Evolutionary conservation across 75 land plant species (phyloP).

Genomic region (Sequoia sempervirens): DNA sequence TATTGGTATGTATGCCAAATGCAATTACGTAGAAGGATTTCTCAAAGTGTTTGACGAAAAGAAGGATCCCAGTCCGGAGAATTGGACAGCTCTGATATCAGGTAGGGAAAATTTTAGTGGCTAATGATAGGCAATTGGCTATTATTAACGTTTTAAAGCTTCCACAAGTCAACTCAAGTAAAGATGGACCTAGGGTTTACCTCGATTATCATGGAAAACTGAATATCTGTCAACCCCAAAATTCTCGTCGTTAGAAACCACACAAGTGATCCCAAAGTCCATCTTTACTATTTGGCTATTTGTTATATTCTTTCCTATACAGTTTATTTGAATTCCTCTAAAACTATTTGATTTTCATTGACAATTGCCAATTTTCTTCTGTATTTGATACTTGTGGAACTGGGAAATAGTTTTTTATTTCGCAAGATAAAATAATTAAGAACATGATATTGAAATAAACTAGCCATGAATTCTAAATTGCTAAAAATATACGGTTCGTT

Average conservation of each 20-base stretch:
- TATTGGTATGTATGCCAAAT: slow-evolving; percentile 23
- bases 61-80: slow-evolving; percentile 5
- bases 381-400: neutral
- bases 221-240: too few species aligned
- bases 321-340: neutral
- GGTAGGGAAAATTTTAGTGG: neutral
- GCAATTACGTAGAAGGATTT: slow-evolving; percentile 18
- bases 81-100: slow-evolving; percentile 26
- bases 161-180: too few species aligned
- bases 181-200: too few species aligned
- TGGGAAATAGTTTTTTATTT: neutral
- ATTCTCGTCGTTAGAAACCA: too few species aligned
- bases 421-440: neutral
- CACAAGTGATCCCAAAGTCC: too few species aligned
- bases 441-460: neutral
- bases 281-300: too few species aligned
- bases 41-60: slow-evolving; percentile 16
- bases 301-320: neutral
- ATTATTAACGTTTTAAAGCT: too few species aligned
- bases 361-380: neutral
- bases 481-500: neutral
- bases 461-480: neutral
- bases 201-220: too few species aligned
- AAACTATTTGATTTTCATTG: neutral
- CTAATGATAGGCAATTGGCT: neutral